A percentile compares a stretch with the other conserved stretches of the same genome.
Evolutionary conservation across 331 rosid genomes (phyloP).

Genomic region (Cydonia oblonga): DNA sequence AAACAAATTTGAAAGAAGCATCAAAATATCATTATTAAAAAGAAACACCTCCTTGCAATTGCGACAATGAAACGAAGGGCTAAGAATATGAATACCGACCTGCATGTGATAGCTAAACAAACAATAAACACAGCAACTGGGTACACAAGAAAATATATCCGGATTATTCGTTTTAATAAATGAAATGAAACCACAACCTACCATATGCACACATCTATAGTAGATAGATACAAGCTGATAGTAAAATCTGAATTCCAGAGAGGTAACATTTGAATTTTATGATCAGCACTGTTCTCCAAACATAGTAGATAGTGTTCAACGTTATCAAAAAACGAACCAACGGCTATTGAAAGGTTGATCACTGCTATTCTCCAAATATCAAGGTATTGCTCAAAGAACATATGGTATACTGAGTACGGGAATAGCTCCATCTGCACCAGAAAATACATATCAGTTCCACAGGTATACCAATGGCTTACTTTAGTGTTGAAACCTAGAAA

Average conservation of each 20-base stretch:
- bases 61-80: neutral
- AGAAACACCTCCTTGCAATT: neutral
- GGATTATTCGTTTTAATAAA: neutral
- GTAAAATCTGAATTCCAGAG: neutral
- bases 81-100: conserved; percentile 40
- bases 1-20: neutral
- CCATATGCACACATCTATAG: neutral
- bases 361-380: conserved; percentile 91
- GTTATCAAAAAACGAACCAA: conserved; percentile 44
- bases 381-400: conserved; percentile 99
- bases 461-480: conserved; percentile 10
- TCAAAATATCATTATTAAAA: neutral
- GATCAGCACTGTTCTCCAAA: no score
- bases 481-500: conserved; percentile 3
- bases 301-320: neutral
- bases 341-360: conserved; percentile 89
- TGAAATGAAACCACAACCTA: neutral
- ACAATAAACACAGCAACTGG: conserved; percentile 98
- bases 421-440: conserved; percentile 86
- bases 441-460: conserved; percentile 22
- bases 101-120: conserved; percentile 75
- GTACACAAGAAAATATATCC: conserved; percentile 20
- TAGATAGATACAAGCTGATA: neutral
- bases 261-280: neutral
- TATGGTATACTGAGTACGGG: conserved; percentile 91